These are phyloP conservation scores for Cystobasidium sp. DNA, from an alignment of 1,284 basidiomycete genomes.

Conservation along the genomic window DNA sequence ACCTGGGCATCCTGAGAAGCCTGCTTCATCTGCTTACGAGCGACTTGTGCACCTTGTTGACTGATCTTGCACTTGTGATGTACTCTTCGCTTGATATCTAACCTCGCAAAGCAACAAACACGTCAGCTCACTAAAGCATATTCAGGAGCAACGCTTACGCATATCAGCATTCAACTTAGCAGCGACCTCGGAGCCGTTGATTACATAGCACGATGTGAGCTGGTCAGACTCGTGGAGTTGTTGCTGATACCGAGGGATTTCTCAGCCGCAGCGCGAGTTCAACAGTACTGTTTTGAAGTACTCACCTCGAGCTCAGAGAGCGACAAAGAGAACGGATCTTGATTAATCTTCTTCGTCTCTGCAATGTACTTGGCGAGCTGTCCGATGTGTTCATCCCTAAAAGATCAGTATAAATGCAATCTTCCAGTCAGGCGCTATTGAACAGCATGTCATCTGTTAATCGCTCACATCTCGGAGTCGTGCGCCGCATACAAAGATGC, in stretches of 20 bases:
- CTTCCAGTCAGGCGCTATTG: neutral
- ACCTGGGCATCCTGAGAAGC: constrained; percentile 23
- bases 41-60: constrained; percentile 22
- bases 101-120: neutral
- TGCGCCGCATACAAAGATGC: constrained; percentile 2
- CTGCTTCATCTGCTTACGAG: constrained; percentile 19
- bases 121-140: neutral
- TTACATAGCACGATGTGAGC: neutral
- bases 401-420: neutral
- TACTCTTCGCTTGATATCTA: constrained; percentile 20
- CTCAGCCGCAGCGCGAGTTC: neutral
- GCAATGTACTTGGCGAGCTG: constrained; percentile 4
- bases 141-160: neutral
- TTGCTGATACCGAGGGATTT: neutral
- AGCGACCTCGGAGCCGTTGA: neutral
- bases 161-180: neutral
- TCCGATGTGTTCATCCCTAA: neutral
- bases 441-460: neutral
- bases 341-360: constrained; percentile 1
- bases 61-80: constrained; percentile 26
- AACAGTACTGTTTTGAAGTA: neutral
- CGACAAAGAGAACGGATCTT: neutral
- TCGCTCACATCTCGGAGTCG: constrained; percentile 16
- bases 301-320: neutral
- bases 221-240: neutral